A percentile compares a stretch with the other conserved stretches of the same genome.
These are phyloP conservation scores for Ettlia oleoabundans DNA, from an alignment of 139 green algal species.

Conservation along the genomic window DNA sequence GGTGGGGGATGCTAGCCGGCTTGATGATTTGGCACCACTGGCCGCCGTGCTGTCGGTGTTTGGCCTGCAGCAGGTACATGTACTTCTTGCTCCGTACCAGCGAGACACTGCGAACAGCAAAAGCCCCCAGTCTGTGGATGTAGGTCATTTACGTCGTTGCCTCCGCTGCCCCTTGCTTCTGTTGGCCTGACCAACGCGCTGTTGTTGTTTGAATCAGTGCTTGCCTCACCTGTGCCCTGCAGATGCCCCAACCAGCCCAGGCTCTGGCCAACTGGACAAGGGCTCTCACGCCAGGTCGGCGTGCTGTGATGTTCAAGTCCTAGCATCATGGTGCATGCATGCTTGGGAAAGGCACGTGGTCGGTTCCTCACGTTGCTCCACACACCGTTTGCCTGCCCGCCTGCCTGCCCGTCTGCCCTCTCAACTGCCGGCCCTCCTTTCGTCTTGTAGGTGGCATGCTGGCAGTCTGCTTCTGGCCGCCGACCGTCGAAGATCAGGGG, in stretches of 20 bases:
- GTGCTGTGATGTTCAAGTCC: too few species aligned
- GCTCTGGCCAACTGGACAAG: slow-evolving; percentile 37
- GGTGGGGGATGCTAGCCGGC: slow-evolving; percentile 23
- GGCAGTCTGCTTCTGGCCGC: slow-evolving; percentile 40
- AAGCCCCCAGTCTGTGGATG: not conserved
- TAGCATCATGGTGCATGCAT: too few species aligned
- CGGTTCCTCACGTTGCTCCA: too few species aligned
- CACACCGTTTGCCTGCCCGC: not conserved
- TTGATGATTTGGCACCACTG: slow-evolving; percentile 8
- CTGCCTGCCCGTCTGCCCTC: not conserved
- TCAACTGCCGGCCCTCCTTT: too few species aligned
- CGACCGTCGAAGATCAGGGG: slow-evolving; percentile 20
- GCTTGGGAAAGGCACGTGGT: too few species aligned
- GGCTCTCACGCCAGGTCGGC: slow-evolving; percentile 24
- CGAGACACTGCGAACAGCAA: not conserved
- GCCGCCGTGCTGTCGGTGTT: slow-evolving; percentile 36
- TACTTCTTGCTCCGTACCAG: not conserved
- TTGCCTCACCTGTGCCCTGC: too few species aligned
- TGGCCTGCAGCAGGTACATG: slow-evolving; percentile 39
- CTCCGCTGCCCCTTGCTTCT: too few species aligned
- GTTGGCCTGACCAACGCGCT: too few species aligned
- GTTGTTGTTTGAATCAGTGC: too few species aligned
- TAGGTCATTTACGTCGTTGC: too few species aligned
- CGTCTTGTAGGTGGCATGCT: slow-evolving; percentile 42
- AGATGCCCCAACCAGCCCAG: slow-evolving; percentile 30